Conservation (phyloP, 2,329 filamentous ascomycete genomes). For the Boeremia lycopersici region DNA sequence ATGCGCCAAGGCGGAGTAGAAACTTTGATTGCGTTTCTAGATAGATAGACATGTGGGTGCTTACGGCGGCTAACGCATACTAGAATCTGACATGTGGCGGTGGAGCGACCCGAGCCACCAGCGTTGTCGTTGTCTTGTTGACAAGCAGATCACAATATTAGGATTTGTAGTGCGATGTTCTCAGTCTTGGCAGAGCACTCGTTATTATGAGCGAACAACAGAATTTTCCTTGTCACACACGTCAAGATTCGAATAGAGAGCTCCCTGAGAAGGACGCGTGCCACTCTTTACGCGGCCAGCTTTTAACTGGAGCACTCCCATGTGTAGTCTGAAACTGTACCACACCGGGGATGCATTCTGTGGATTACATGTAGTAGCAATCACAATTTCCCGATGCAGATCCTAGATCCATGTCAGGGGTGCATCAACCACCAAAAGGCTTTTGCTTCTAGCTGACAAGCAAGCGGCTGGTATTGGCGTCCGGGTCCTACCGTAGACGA, state of each 20-base stretch:
- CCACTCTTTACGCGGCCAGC: neutral
- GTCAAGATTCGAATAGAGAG: neutral
- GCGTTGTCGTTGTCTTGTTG: conserved; percentile 3
- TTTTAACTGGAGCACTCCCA: neutral
- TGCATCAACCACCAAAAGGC: conserved; percentile 6
- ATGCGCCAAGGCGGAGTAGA: conserved; percentile 11
- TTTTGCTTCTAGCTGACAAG: conserved; percentile 7
- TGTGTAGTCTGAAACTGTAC: conserved; percentile 5
- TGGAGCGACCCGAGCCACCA: neutral
- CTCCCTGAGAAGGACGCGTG: conserved; percentile 1
- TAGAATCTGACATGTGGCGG: neutral
- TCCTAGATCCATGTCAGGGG: conserved; percentile 1
- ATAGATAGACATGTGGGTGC: neutral
- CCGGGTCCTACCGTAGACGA: conserved; percentile 9
- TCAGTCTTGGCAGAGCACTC: neutral
- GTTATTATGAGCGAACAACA: neutral
- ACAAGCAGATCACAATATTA: conserved; percentile 2
- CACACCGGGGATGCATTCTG: neutral
- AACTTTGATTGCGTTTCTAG: neutral
- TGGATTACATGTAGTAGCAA: conserved; percentile 2
- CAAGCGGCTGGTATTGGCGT: neutral
- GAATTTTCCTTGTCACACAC: too few species aligned
- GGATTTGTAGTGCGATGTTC: neutral
- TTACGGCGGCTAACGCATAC: neutral
- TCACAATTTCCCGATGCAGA: conserved; percentile 8